Evolutionary conservation across 352 stramenopile species (phyloP), one percentile per base, ranked within the genome.

Genomic region (Phytophthora palmivora): DNA sequence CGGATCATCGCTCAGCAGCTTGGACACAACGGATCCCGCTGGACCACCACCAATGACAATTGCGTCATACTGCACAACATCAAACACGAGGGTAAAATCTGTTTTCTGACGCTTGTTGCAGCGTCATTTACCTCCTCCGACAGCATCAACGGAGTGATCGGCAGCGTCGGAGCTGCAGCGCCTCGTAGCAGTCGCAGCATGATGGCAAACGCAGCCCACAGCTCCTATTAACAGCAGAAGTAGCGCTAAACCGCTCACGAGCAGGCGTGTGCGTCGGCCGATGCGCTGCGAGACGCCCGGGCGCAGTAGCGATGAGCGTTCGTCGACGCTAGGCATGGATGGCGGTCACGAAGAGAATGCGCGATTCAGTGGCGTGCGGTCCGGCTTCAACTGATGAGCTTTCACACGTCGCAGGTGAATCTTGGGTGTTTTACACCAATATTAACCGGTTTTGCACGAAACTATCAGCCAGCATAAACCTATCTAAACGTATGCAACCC

Each of bases 41-140:
- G 82, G 82, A 0, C 82, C 82, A 10, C 79, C 82, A 0, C 82
- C 82, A 50, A 91, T 58, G 30, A 91, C 52, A 36, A 91, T 91
- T 32, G 76, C 67, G 18, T 91, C 82, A 44, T 65, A 89, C 82
- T 90, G 46, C 16, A 48, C 5, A 14, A 50, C 12, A 45, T 2
- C 28, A 30, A 7, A 43, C 11, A 24, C 0, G 9, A 43, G 4
- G 2, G 28, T 26, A 21, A 48, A 2, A 12, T 16, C 32, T 19
- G 26, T 32, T 4, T 32, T 32, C 26, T 9, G n/a, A n/a, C n/a
- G 26, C 8, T 9, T 32, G 18, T 18, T 15, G 2, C 37, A 11
- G 15, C 50, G 12, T 38, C 6, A n/a, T 36, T 47, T 70, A 76
- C 70, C 66, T 76, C 59, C 38, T 72, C 56, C 0, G 54, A 33